A percentile compares a stretch with the other conserved stretches of the same genome.
Conservation (phyloP, 192 early-diverging fungal genomes). For the Rhizoclosmatium globosum region DNA sequence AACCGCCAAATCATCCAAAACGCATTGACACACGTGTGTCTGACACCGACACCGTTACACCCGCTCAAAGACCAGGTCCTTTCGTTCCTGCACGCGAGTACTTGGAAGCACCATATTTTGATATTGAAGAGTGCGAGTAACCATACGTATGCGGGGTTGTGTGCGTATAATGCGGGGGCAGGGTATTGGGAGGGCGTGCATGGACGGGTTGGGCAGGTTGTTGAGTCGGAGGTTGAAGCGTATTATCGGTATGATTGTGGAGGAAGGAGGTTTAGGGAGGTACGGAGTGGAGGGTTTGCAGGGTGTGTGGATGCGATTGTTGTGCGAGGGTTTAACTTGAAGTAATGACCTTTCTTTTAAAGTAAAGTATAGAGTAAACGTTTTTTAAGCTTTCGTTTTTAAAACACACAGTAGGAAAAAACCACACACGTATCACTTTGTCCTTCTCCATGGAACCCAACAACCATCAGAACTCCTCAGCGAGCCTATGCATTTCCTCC, state of each 20-base stretch:
- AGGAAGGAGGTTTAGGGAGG: constrained; percentile 47
- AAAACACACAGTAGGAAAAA: too few species aligned
- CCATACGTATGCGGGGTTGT: constrained; percentile 55
- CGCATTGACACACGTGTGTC: constrained; percentile 60
- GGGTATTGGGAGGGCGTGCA: constrained; percentile 42
- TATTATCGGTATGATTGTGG: constrained; percentile 65
- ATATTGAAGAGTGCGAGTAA: constrained; percentile 52
- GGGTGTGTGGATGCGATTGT: constrained; percentile 51
- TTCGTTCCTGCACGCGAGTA: constrained; percentile 50
- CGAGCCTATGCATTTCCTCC: neutral
- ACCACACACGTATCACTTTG: too few species aligned
- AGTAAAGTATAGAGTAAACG: too few species aligned
- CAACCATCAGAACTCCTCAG: neutral
- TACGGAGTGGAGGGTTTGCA: constrained; percentile 55
- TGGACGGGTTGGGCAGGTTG: neutral
- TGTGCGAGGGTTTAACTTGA: neutral
- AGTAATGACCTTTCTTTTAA: too few species aligned
- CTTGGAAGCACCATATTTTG: constrained; percentile 54
- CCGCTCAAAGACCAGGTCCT: constrained; percentile 50
- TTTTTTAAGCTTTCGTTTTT: too few species aligned
- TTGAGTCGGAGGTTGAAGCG: constrained; percentile 28
- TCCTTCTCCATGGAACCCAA: neutral
- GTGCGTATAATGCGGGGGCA: constrained; percentile 48
- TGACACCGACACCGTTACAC: constrained; percentile 54
- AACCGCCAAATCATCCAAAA: constrained; percentile 59